Evolutionary conservation across 2,329 filamentous ascomycete species (phyloP).

Genomic region (Botrytis squamosa): DNA sequence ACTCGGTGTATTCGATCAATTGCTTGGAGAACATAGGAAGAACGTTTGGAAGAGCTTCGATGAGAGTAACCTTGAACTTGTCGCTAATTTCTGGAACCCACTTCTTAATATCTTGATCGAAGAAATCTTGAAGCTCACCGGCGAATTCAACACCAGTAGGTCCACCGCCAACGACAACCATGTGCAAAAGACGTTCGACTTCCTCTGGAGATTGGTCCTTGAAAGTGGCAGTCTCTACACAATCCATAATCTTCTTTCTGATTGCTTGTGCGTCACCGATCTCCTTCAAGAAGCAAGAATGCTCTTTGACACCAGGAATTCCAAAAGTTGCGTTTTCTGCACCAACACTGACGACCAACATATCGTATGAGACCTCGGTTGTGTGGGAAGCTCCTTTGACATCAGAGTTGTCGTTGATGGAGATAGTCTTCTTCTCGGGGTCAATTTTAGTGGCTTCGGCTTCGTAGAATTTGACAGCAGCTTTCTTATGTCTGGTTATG

Average conservation of each 20-base stretch:
- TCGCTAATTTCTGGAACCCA: slow-evolving; percentile 94
- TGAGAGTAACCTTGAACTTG: slow-evolving; percentile 95
- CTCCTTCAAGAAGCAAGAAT: slow-evolving; percentile 98
- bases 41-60: slow-evolving; percentile 94
- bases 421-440: slow-evolving; percentile 82
- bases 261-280: slow-evolving; percentile 94
- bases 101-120: slow-evolving; percentile 96
- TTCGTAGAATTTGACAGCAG: slow-evolving; percentile 94
- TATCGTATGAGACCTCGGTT: slow-evolving; percentile 94
- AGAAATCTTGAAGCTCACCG: slow-evolving; percentile 97
- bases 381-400: slow-evolving; percentile 78
- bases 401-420: slow-evolving; percentile 89
- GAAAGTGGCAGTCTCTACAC: slow-evolving; percentile 96
- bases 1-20: slow-evolving; percentile 98
- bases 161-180: slow-evolving; percentile 93
- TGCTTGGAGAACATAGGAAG: slow-evolving; percentile 99
- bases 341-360: slow-evolving; percentile 95
- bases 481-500: slow-evolving; percentile 93
- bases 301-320: slow-evolving; percentile 89
- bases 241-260: slow-evolving; percentile 99
- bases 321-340: slow-evolving; percentile 99
- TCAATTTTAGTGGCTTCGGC: slow-evolving; percentile 96
- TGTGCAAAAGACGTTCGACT: slow-evolving; percentile 90
- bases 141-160: slow-evolving; percentile 98
- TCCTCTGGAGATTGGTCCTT: slow-evolving; percentile 90